These are phyloP conservation scores for Pleoardoris graminearum DNA, from an alignment of 2,329 filamentous ascomycete genomes.

Conservation along the genomic window DNA sequence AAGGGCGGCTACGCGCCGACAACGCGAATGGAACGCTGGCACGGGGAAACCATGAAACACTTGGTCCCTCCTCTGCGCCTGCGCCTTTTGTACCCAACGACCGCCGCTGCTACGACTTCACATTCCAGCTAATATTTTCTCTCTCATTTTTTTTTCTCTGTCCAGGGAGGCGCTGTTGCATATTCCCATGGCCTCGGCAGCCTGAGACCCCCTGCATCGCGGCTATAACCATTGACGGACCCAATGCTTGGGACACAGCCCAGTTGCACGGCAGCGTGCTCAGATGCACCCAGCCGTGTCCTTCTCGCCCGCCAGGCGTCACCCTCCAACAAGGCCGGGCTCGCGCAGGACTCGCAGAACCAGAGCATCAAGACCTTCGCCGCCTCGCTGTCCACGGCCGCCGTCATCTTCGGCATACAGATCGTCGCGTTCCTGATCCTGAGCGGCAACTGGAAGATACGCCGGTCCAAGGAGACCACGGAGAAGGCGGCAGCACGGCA, in stretches of 20 bases:
- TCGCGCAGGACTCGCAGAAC: slow-evolving; percentile 23
- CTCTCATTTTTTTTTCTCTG: neutral
- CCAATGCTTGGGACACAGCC: neutral
- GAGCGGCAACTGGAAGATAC: slow-evolving; percentile 45
- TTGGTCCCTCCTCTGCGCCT: neutral
- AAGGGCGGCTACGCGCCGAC: neutral
- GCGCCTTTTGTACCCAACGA: neutral
- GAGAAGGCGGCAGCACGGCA: slow-evolving; percentile 33
- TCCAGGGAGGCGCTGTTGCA: neutral
- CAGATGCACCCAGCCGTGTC: neutral
- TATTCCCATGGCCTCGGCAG: neutral
- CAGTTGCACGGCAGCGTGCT: slow-evolving; percentile 2
- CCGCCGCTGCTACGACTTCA: neutral
- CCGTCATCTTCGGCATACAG: slow-evolving; percentile 43
- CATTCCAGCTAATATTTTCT: neutral
- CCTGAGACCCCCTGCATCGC: neutral
- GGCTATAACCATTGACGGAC: neutral
- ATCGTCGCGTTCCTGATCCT: slow-evolving; percentile 40
- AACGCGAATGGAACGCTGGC: neutral
- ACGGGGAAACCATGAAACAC: neutral
- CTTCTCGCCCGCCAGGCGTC: neutral
- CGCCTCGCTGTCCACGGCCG: slow-evolving; percentile 41
- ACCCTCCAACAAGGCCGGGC: slow-evolving; percentile 10
- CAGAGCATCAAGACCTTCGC: slow-evolving; percentile 45
- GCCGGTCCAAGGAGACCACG: slow-evolving; percentile 23